Conservation (phyloP, 176 grass and related monocot genomes). For the Bromus sterilis region DNA sequence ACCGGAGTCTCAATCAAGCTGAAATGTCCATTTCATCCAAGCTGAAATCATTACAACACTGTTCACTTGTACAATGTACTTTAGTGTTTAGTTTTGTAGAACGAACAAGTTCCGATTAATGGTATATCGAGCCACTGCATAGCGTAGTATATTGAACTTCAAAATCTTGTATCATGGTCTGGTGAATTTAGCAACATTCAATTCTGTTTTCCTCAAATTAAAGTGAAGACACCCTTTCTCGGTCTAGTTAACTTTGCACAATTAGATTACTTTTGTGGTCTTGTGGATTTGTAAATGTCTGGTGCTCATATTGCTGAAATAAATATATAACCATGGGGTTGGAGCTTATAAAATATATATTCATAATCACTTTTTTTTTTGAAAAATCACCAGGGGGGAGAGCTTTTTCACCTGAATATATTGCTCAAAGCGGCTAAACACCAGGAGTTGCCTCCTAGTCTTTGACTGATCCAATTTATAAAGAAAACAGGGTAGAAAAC, state of each 20-base stretch:
- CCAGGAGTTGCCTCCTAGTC: too few species aligned
- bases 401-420: too few species aligned
- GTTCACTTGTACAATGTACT: background rate
- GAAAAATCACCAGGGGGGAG: too few species aligned
- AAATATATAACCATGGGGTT: background rate
- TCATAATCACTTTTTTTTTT: too few species aligned
- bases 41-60: background rate
- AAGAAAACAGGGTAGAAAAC: too few species aligned
- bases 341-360: background rate
- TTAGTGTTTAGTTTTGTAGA: background rate
- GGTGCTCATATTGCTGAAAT: background rate
- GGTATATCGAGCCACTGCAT: background rate
- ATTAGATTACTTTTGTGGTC: background rate
- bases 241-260: too few species aligned
- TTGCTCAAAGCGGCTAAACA: too few species aligned
- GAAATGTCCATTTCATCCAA: background rate
- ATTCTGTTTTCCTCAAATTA: too few species aligned
- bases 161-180: too few species aligned
- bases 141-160: background rate
- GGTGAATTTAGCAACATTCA: too few species aligned
- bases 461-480: too few species aligned
- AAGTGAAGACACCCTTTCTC: too few species aligned
- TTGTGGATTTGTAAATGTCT: background rate
- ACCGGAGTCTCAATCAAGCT: background rate
- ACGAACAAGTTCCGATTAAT: background rate